Evolutionary conservation across 345 rosid species (phyloP).

Genomic region (Limnanthes douglasii): DNA sequence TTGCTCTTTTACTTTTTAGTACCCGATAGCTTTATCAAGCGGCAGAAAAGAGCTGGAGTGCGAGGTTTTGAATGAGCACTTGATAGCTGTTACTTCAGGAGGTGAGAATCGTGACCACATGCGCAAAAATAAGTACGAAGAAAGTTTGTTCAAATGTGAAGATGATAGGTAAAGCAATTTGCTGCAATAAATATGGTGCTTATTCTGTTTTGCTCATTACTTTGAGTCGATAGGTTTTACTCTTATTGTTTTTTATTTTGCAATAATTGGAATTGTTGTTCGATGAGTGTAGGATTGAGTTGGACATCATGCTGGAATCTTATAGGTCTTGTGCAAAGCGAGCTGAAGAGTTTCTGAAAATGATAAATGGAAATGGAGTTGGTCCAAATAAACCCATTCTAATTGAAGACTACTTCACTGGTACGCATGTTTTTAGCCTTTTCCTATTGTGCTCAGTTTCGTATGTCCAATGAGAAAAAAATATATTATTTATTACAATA

Average conservation of each 20-base stretch:
- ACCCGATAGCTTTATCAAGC: constrained; percentile 74
- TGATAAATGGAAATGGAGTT: constrained; percentile 46
- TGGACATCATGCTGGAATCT: constrained; percentile 94
- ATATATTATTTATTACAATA: too few species aligned
- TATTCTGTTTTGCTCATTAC: too few species aligned
- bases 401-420: constrained; percentile 63
- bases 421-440: too few species aligned
- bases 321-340: constrained; percentile 74
- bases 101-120: constrained; percentile 94
- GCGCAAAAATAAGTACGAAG: constrained; percentile 95
- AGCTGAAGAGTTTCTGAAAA: constrained; percentile 59
- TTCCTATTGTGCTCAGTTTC: too few species aligned
- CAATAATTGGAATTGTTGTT: constrained; percentile 4
- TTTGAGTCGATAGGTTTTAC: too few species aligned
- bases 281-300: constrained; percentile 56
- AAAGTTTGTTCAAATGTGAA: constrained; percentile 95
- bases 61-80: constrained; percentile 80
- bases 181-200: too few species aligned
- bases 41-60: constrained; percentile 71
- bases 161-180: constrained; percentile 90
- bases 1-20: constrained; percentile 26
- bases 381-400: constrained; percentile 33
- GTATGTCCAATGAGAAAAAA: too few species aligned
- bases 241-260: too few species aligned
- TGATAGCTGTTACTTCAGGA: constrained; percentile 97